Evolutionary conservation across 2,329 filamentous ascomycete genomes (phyloP).

Genomic region (Geoglossum cookeanum): DNA sequence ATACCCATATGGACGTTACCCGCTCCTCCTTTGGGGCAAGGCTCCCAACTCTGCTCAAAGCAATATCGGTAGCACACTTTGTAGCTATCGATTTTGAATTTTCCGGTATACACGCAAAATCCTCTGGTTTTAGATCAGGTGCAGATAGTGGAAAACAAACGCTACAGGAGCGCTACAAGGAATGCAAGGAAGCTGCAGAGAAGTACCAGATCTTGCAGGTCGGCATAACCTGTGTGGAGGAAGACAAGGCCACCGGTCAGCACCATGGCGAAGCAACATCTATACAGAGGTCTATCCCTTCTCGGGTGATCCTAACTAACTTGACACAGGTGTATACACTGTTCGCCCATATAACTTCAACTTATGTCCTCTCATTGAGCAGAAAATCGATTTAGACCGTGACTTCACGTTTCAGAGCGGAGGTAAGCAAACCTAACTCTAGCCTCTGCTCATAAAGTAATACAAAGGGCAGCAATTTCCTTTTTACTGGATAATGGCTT

Average conservation of each 20-base stretch:
- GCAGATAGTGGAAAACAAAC: conserved; percentile 27
- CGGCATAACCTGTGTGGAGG: conserved; percentile 44
- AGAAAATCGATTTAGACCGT: conserved; percentile 37
- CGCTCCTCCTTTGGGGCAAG: conserved; percentile 27
- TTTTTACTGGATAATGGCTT: conserved; percentile 41
- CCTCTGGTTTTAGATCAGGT: conserved; percentile 14
- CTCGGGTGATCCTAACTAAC: background rate
- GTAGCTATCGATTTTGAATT: conserved; percentile 48
- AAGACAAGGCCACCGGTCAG: conserved; percentile 31
- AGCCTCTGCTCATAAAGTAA: background rate
- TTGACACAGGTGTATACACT: conserved; percentile 28
- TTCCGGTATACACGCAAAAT: conserved; percentile 35
- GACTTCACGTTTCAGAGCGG: conserved; percentile 38
- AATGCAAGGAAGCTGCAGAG: conserved; percentile 40
- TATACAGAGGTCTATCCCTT: no score
- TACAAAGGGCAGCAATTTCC: conserved; percentile 29
- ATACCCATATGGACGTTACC: conserved; percentile 39
- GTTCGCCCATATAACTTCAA: conserved; percentile 46
- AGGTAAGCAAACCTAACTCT: conserved; percentile 17
- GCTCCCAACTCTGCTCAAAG: conserved; percentile 35
- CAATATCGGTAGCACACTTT: conserved; percentile 39
- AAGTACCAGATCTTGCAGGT: conserved; percentile 45
- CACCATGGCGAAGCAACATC: background rate
- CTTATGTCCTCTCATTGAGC: conserved; percentile 35
- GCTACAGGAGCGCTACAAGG: conserved; percentile 40